These are phyloP conservation scores for Medicago truncatula DNA, from an alignment of 306 rosid genomes.

Conservation along the genomic window DNA sequence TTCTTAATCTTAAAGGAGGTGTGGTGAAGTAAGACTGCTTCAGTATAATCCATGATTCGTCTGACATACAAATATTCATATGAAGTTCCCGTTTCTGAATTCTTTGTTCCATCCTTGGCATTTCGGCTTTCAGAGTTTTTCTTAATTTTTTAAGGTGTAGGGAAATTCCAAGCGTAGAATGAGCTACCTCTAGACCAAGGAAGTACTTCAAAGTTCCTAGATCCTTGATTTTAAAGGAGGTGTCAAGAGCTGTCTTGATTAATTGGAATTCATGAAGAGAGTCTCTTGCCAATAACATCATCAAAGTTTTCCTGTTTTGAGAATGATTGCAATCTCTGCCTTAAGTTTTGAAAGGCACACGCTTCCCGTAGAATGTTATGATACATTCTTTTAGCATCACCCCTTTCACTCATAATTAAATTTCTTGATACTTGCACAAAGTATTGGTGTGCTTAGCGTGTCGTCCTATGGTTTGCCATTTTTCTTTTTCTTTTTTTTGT, in stretches of 20 bases:
- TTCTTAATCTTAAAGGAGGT: no score
- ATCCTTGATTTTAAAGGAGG: no score
- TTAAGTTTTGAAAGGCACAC: slow-evolving; percentile 68
- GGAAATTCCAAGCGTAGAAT: no score
- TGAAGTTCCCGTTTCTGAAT: no score
- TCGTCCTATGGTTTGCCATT: slow-evolving; percentile 67
- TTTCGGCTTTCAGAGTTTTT: slow-evolving; percentile 40
- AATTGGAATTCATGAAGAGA: no score
- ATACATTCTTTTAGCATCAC: slow-evolving; percentile 70
- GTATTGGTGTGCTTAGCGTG: slow-evolving; percentile 59
- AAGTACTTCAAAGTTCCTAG: no score
- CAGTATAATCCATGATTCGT: no score
- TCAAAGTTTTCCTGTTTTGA: slow-evolving; percentile 40
- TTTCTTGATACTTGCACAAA: slow-evolving; percentile 48
- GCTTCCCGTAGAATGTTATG: slow-evolving; percentile 58
- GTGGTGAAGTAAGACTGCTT: no score
- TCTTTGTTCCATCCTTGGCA: not conserved
- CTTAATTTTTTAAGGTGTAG: not conserved
- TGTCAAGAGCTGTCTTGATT: no score
- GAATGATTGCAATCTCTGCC: slow-evolving; percentile 70
- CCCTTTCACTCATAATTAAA: slow-evolving; percentile 41
- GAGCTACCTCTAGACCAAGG: no score
- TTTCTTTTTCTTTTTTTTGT: slow-evolving; percentile 54
- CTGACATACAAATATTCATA: no score
- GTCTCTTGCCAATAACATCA: no score